Base-by-base conservation (phyloP, 192 early-diverging fungal species). In the Umbelopsis sp. region DNA sequence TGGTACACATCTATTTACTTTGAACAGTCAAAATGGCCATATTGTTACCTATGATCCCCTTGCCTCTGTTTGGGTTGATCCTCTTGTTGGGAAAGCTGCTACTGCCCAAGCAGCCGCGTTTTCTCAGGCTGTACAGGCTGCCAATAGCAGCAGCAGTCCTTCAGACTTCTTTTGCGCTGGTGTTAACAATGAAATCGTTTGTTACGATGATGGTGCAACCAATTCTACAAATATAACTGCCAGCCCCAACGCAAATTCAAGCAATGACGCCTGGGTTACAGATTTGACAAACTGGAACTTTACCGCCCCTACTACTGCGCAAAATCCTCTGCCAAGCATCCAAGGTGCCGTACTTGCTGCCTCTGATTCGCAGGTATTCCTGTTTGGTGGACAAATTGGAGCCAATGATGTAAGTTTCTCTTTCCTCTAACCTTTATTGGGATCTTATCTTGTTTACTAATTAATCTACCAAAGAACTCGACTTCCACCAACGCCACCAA, bases 351-450 rank as follows among this genome's bases (percentile, higher is more conserved):
- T 61, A 2, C 55, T 61, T 27, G 55, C 55, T 37, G 12, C 55
- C 18, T 61, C 55, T 33, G 55, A 61, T 61, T 33, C 55, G 10
- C 55, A 61, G 16, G 55, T 33, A 3, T 61, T 61, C 30, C 27
- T 61, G 16, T 61, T 61, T 61, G 55, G 55, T 37, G 55, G 55
- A 35, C 55, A 61, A 25, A 61, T 61, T 61, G 55, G 55, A 15
- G 55, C 55, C 55, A 61, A 61, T 61, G 30, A 27, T 61, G 55
- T 25, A 61, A 35, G 55, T 61, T 61, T 27, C 30, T 11, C 16
- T 61, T 27, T 61, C 33, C 27, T 21, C 21, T 52, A 52, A 25
- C 9, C 55, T 18, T 35, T 61, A 61, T 15, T 30, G 27, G 27
- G 11, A 33, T 61, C 30, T 35, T 15, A 27, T 30, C 51, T 30